Conservation (phyloP, 805 yeast genomes). For the Wickerhamomyces xylosicus region DNA sequence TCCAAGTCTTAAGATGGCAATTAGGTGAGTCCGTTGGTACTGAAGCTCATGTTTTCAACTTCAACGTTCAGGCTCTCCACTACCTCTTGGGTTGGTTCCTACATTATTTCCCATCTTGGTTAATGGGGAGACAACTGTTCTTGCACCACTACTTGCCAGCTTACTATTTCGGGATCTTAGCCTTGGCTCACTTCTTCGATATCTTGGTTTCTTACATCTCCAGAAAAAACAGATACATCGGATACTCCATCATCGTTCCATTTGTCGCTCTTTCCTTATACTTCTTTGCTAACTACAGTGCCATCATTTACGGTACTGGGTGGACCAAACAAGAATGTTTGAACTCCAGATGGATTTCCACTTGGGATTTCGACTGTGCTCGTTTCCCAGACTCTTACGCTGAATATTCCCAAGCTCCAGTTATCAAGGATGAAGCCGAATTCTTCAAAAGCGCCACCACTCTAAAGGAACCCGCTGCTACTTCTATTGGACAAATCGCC, state of each 20-base stretch:
- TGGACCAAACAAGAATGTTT: conserved; percentile 72
- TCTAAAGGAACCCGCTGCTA: not conserved
- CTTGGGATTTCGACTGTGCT: conserved; percentile 89
- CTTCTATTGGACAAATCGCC: not conserved
- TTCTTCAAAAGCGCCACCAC: not conserved
- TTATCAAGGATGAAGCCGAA: not conserved
- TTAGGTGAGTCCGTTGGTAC: conserved; percentile 38
- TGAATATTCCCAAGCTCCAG: not conserved
- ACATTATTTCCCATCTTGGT: conserved; percentile 66
- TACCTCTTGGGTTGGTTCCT: conserved; percentile 61
- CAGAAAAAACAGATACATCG: conserved; percentile 30
- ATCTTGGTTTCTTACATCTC: conserved; percentile 34
- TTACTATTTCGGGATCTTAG: conserved; percentile 75
- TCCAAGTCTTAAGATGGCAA: conserved; percentile 54
- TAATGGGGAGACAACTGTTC: conserved; percentile 91
- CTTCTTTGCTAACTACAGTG: conserved; percentile 53
- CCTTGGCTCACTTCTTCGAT: conserved; percentile 60
- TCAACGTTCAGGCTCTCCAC: conserved; percentile 50
- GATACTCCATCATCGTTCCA: conserved; percentile 33
- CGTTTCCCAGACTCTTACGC: conserved; percentile 20
- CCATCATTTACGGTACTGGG: conserved; percentile 66
- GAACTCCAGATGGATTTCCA: conserved; percentile 41
- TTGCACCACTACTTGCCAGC: conserved; percentile 93
- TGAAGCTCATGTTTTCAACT: conserved; percentile 49
- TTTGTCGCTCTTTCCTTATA: conserved; percentile 40